phyloP scores from a whole-genome alignment of 2,329 filamentous ascomycete species.

The Beauveria sp. region DNA sequence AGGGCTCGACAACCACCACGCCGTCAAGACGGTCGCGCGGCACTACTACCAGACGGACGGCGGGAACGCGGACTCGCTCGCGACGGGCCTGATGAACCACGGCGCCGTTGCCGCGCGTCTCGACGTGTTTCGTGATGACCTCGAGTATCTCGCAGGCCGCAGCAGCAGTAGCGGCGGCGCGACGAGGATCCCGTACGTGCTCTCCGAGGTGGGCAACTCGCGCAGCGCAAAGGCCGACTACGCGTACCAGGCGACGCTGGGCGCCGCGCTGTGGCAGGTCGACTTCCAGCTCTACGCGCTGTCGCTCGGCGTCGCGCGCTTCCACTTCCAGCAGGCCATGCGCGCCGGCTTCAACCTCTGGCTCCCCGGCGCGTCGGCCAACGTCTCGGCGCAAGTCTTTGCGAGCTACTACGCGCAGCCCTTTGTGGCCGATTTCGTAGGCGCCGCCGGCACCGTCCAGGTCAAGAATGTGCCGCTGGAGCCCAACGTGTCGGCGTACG shows the following conservation, averaged over 20 bases:
- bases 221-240: constrained; percentile 17
- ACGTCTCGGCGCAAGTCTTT: constrained; percentile 23
- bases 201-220: constrained; percentile 30
- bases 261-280: constrained; percentile 28
- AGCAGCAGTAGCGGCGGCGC: not conserved
- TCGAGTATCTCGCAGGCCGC: not conserved
- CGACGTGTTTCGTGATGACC: constrained; percentile 23
- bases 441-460: constrained; percentile 21
- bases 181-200: constrained; percentile 22
- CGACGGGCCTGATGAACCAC: constrained; percentile 23
- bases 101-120: constrained; percentile 24
- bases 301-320: constrained; percentile 25
- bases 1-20: constrained; percentile 24
- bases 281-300: constrained; percentile 30
- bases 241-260: constrained; percentile 25
- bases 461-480: constrained; percentile 17
- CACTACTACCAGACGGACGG: constrained; percentile 30
- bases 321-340: constrained; percentile 32
- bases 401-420: constrained; percentile 30
- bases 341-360: constrained; percentile 23
- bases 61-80: constrained; percentile 22
- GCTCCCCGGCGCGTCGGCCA: constrained; percentile 22
- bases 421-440: constrained; percentile 28
- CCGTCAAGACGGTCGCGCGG: constrained; percentile 28
- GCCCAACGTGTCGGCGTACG: constrained; percentile 22